Base-by-base conservation (phyloP, 2,329 filamentous ascomycete genomes). In the Botrytis squamosa region DNA sequence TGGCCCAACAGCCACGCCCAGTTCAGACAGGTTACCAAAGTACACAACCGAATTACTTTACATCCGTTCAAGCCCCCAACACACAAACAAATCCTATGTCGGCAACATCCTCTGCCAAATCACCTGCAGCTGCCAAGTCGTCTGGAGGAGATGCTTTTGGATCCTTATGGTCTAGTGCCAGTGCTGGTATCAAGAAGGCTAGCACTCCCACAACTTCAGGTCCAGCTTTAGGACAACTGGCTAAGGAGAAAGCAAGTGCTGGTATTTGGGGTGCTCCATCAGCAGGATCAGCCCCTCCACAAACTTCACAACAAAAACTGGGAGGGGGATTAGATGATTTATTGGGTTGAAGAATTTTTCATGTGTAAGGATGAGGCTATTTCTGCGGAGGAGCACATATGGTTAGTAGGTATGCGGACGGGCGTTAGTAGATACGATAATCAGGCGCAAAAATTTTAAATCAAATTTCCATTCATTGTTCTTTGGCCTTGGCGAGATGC, bases 241-340 rank as follows among this genome's bases (percentile, higher is more conserved):
- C 95, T n/a, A 98, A 98, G 86, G 94, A 98, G 84, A 98, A 98
- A 87, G 96, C 94, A 74, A 94, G 91, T 79, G 94, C 95, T 25
- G 94, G 95, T 12, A 93, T 99, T 76, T 99, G 97, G 94, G 96
- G 95, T 29, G 88, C 93, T 0, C 87, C 92, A 25, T 86, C 90
- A 29, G 69, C 77, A 12, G 55, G 64, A 74, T 18, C 73, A 75
- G 55, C 33, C 63, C 20, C 77, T 76, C 36, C 42, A 62, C 75
- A 77, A 57, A 74, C 75, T 62, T 74, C 74, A 29, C 76, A 82
- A 42, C 84, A 79, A 70, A 80, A 81, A 72, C 78, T 80, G 25
- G 80, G 83, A 60, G 79, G 79, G 55, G 82, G 82, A 49, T 76
- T 84, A 65, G 83, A 83, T 80, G 85, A 86, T 80, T 76, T 86